phyloP scores from a whole-genome alignment of 2,329 filamentous ascomycete genomes.

The Pseudogymnoascus sp. region DNA sequence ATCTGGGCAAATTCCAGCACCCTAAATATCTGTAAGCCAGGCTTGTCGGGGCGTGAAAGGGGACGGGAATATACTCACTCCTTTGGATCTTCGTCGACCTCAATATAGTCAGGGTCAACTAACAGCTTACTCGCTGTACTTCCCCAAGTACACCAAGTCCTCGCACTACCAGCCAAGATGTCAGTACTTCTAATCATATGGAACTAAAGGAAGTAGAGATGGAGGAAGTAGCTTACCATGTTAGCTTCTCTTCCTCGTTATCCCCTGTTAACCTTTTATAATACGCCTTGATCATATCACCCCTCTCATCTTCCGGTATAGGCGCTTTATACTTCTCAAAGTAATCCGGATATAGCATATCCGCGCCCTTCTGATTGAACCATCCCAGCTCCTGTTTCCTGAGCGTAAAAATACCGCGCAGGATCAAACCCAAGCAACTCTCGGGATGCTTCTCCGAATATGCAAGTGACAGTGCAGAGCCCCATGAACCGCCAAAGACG shows the following conservation, averaged over 20 bases:
- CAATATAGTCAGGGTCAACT: too few relatives aligned
- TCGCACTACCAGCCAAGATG: too few relatives aligned
- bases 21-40: too few relatives aligned
- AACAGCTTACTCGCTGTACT: too few relatives aligned
- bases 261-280: slow-evolving; percentile 33
- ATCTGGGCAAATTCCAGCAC: too few relatives aligned
- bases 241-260: slow-evolving; percentile 20
- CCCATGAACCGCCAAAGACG: slow-evolving; percentile 44
- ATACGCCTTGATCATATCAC: slow-evolving; percentile 32
- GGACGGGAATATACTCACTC: too few relatives aligned
- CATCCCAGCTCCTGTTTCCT: slow-evolving; percentile 30
- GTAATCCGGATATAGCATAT: slow-evolving; percentile 30
- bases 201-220: slow-evolving; percentile 29
- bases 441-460: slow-evolving; percentile 39
- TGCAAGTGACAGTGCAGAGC: slow-evolving; percentile 37
- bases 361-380: slow-evolving; percentile 22
- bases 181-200: slow-evolving; percentile 31
- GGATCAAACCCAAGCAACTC: slow-evolving; percentile 32
- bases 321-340: slow-evolving; percentile 19
- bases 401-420: slow-evolving; percentile 37
- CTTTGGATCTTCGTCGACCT: too few relatives aligned
- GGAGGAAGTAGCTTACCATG: slow-evolving; percentile 13
- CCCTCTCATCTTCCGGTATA: slow-evolving; percentile 32
- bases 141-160: too few relatives aligned
- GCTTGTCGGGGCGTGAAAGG: too few relatives aligned